A percentile compares a stretch with the other conserved stretches of the same genome.
Conservation (phyloP, 2,329 filamentous ascomycete species). For the Setomelanomma holmii region DNA sequence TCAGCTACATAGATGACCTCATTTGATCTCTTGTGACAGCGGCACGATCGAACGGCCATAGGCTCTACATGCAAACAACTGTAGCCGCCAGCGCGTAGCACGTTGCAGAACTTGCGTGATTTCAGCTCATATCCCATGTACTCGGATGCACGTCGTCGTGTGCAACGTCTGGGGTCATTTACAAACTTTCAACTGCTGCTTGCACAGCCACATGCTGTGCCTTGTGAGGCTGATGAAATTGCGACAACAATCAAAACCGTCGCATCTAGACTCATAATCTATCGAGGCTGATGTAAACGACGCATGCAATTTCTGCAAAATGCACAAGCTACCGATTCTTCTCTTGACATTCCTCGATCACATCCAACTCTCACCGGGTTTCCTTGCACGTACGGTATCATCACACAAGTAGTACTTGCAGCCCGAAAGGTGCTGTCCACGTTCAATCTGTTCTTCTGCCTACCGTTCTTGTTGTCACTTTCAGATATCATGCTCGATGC, state of each 20-base stretch:
- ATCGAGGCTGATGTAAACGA: neutral
- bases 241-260: neutral
- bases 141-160: conserved; percentile 5
- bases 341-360: no score
- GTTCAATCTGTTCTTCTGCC: no score
- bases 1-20: neutral
- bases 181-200: neutral
- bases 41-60: no score
- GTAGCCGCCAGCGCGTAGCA: neutral
- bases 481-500: no score
- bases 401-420: no score
- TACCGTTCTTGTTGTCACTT: no score
- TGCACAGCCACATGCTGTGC: neutral
- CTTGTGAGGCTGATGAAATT: neutral
- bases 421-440: no score
- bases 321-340: no score
- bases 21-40: neutral
- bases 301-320: no score
- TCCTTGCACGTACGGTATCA: no score
- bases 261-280: neutral
- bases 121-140: conserved; percentile 8
- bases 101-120: neutral
- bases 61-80: no score
- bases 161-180: neutral
- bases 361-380: no score